Evolutionary conservation across 2,329 filamentous ascomycete genomes (phyloP), one percentile per base, ranked within the genome.

Genomic region (Fusarium globosum): DNA sequence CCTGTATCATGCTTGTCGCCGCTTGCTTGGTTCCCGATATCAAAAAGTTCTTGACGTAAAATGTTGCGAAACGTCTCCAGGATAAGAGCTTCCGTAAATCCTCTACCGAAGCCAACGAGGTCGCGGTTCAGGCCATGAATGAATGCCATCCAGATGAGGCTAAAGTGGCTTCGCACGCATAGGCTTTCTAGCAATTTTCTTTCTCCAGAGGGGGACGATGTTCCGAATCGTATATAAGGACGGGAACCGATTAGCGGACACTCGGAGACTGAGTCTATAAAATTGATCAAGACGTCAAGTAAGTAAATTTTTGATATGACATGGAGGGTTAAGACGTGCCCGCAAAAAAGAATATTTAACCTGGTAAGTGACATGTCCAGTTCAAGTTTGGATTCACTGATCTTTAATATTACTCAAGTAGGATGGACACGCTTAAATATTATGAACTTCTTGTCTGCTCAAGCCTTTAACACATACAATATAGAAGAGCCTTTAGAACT

Each of bases 51-150:
- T 76, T 86, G 41, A 85, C 81, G 2, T 77, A 81, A 58, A 82
- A 85, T 58, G 84, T 86, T 20, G 83, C 84, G 18, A 84, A 84
- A 77, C 83, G 81, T 70, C 78, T 86, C 56, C 82, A 84, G 35
- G 59, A 72, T 28, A 58, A 36, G 15, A 52, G 21, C 21, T 67
- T 74, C 33, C 58, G 73, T 43, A 75, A 69, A 48, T 48, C 51
- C 15, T 57, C 61, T 7, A 41, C 33, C 23, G 59, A 56, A 38
- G 26, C 60, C 7, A 62, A 63, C 23, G 45, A 73, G 8, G 39
- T 45, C 8, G 58, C 61, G 41, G 20, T 55, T 20, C 23, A 52
- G 59, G 30, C 21, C 7, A 42, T 18, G 14, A 30, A 58, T 28
- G 36, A 33, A 30, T 33, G 26, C 10, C 49, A 18, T 11, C 35